These are phyloP conservation scores for Didymellaceae sp. DNA, from an alignment of 2,329 filamentous ascomycete species.

Conservation along the genomic window DNA sequence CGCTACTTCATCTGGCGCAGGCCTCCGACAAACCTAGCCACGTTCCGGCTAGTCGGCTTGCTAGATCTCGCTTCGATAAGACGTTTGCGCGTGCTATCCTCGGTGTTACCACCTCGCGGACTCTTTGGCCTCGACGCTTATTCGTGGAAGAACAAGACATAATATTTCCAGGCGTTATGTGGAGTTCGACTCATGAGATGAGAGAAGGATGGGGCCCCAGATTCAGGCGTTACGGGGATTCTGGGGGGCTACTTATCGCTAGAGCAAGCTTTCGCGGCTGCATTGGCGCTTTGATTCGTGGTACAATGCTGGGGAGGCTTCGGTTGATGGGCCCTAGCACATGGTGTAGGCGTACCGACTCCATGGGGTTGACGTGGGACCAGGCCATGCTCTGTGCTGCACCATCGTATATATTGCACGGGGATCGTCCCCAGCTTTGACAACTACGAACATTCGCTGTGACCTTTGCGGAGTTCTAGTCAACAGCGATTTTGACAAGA, in stretches of 20 bases:
- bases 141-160: constrained; percentile 38
- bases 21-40: constrained; percentile 26
- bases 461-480: constrained; percentile 23
- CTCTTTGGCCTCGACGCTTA: constrained; percentile 18
- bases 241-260: constrained; percentile 16
- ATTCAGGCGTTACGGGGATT: constrained; percentile 21
- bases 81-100: constrained; percentile 11
- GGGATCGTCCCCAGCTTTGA: constrained; percentile 11
- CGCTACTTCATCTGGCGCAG: constrained; percentile 21
- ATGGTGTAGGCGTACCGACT: constrained; percentile 28
- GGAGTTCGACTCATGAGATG: constrained; percentile 19
- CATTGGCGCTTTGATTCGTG: constrained; percentile 40
- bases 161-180: constrained; percentile 21
- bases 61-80: constrained; percentile 23
- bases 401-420: constrained; percentile 30
- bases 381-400: constrained; percentile 20
- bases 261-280: constrained; percentile 29
- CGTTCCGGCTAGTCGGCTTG: constrained; percentile 20
- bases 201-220: constrained; percentile 34
- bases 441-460: constrained; percentile 25
- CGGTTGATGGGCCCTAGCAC: constrained; percentile 20
- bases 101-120: constrained; percentile 14
- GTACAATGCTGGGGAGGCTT: constrained; percentile 29
- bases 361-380: constrained; percentile 31
- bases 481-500: constrained; percentile 10